Evolutionary conservation across 139 green algal species (phyloP), one percentile per base, ranked within the genome.

Genomic region (Chlorella sp.): DNA sequence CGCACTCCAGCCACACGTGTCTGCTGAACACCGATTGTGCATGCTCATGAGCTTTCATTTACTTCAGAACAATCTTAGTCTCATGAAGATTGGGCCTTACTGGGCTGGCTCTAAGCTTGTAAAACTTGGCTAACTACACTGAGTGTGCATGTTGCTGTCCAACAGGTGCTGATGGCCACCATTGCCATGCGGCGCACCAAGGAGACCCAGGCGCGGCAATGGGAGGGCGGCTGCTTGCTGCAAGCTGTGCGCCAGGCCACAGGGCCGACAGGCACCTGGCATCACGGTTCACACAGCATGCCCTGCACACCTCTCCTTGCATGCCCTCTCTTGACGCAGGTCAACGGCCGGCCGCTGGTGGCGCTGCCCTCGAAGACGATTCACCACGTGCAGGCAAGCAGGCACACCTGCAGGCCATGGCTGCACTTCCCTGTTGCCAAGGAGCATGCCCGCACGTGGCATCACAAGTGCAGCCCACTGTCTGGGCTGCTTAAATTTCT

Each of bases 121-220:
- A n/a, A n/a, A n/a, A n/a, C n/a, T n/a, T n/a, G n/a, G n/a, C n/a
- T n/a, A n/a, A n/a, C n/a, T n/a, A n/a, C n/a, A 54, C 46, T 8
- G 46, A 54, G 32, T 43, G 32, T 1, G 32, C 64, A 4, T 17
- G 19, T 20, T 30, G 8, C 67, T 44, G 28, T 2, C 30, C 14
- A 30, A 1, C 85, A 94, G 89, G 83, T 94, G 41, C 80, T 95
- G 48, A 90, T 95, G 87, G 81, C 72, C 22, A 32, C 75, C 11
- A 72, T 94, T 13, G 91, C 91, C 0, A 73, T 95, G 90, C 83
- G 92, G 0, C 88, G 92, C 41, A 93, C 87, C 64, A 95, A 95
- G 80, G 74, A 86, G 34, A 88, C 81, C 14, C 80, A 82, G 16
- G 82, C 54, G 51, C 8, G 73, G 0, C 28, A 0, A 6, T 20